Base-by-base conservation (phyloP, 805 yeast species). In the Candida broadrunensis region DNA sequence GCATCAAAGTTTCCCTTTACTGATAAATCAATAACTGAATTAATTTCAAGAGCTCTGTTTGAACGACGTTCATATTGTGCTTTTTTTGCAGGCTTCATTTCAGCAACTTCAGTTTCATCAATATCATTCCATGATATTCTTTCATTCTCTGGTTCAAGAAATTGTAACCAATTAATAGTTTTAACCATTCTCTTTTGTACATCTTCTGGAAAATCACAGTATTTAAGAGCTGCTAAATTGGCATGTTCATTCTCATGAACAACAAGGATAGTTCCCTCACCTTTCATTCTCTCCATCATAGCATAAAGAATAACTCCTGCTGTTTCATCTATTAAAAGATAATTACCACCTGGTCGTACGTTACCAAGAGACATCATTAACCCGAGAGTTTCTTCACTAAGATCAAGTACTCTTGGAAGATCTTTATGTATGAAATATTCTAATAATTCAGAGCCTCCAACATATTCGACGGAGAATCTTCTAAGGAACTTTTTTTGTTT, bases 231-330 rank as follows among this genome's bases (percentile, higher is more conserved):
- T 44, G 84, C 84, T 20, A 83, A 65, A 56, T 90, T 90, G 2
- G 96, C 82, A 56, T 91, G 97, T 60, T 93, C 99, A 61, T 88
- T 88, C 57, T 93, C 99, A 63, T 93, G 97, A 1, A 83, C 70
- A 16, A 88, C 73, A 2, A 88, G 72, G 33, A 93, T 79, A 3
- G 71, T 57, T 9, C 83, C 83, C 38, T 78, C 67, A 12, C 96
- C 96, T 45, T 80, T 81, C 91, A 95, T 87, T 56, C 97, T 73
- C 59, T 93, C 99, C 63, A 93, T 58, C 74, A 93, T 71, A 3
- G 95, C 88, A 45, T 86, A 86, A 5, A 86, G 77, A 1, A 93
- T 58, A n/a, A 91, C 73, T 5, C 98, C 97, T 24, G 96, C 90
- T n/a, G 96, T 85, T 56, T 93, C 99, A 56, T 93, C 99, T 40